phyloP scores from a whole-genome alignment of 805 yeast genomes.

The Danielia reshetovae region DNA sequence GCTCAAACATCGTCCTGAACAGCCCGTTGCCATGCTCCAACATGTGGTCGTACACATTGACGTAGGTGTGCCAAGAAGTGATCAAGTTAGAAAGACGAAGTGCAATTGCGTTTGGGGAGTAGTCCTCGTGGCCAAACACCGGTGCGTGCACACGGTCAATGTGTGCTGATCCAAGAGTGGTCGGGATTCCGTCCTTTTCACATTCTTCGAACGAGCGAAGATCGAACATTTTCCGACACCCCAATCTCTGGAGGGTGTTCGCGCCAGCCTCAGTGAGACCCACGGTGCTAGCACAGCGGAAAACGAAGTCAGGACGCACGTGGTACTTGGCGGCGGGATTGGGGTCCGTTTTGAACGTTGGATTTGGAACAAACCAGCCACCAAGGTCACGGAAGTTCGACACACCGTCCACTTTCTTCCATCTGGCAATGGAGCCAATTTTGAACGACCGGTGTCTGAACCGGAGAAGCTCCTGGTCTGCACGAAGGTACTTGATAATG shows the following conservation, averaged over 20 bases:
- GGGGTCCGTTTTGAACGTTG: slow-evolving; percentile 19
- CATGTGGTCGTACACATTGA: slow-evolving; percentile 58
- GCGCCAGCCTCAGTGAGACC: slow-evolving; percentile 50
- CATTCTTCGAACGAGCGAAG: slow-evolving; percentile 62
- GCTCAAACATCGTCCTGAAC: slow-evolving; percentile 49
- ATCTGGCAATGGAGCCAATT: slow-evolving; percentile 46
- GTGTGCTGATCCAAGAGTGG: slow-evolving; percentile 3
- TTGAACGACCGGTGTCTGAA: slow-evolving; percentile 37
- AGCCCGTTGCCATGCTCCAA: slow-evolving; percentile 46
- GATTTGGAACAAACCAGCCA: slow-evolving; percentile 52
- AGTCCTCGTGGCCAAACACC: slow-evolving; percentile 48
- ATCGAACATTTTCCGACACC: slow-evolving; percentile 59
- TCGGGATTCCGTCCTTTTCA: slow-evolving; percentile 40
- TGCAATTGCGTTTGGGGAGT: slow-evolving; percentile 65
- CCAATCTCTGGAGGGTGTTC: slow-evolving; percentile 35
- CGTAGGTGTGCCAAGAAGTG: slow-evolving; percentile 60
- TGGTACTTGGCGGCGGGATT: slow-evolving; percentile 19
- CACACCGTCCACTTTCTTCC: slow-evolving; percentile 64
- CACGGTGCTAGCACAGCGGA: slow-evolving; percentile 60
- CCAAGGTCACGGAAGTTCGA: slow-evolving; percentile 78
- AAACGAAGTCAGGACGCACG: slow-evolving; percentile 53
- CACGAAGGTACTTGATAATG: slow-evolving; percentile 46
- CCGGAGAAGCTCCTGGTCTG: slow-evolving; percentile 49
- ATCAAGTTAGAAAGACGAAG: slow-evolving; percentile 49
- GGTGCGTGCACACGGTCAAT: slow-evolving; percentile 50